Conservation (phyloP, 257 asterid genomes). For the Jacaranda copaia region DNA sequence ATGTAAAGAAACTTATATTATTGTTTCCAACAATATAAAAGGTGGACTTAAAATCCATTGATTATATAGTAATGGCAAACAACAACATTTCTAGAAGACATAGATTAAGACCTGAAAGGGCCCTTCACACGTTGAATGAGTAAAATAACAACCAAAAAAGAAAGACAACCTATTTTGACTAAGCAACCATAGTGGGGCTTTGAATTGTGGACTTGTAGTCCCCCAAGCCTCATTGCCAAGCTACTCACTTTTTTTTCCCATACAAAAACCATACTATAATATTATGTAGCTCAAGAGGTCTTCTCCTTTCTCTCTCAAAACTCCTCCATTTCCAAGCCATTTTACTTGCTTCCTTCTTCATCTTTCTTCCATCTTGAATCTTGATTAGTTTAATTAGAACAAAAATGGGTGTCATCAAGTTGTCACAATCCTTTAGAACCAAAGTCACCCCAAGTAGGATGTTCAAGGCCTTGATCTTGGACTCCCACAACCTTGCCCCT, state of each 20-base stretch:
- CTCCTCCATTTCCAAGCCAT: not conserved
- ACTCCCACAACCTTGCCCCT: conserved; percentile 56
- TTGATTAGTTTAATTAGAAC: too few species aligned
- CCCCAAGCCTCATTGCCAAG: not conserved
- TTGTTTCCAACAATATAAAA: too few species aligned
- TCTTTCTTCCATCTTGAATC: not conserved
- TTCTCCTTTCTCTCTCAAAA: not conserved
- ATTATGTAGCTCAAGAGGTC: too few species aligned
- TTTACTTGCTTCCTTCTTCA: not conserved
- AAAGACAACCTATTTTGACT: conserved; percentile 32
- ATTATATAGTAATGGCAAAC: too few species aligned
- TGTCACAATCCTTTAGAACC: conserved; percentile 58
- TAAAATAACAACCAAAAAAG: conserved; percentile 32
- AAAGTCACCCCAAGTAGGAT: conserved; percentile 52
- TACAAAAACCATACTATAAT: too few species aligned
- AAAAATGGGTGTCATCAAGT: not conserved
- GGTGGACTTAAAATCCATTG: too few species aligned
- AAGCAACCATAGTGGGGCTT: conserved; percentile 37
- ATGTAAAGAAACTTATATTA: too few species aligned
- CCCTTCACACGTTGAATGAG: not conserved
- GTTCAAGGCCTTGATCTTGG: conserved; percentile 61
- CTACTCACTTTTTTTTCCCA: too few species aligned
- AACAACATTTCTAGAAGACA: too few species aligned
- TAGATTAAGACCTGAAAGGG: not conserved
- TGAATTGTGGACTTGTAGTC: conserved; percentile 40